phyloP scores from a whole-genome alignment of 345 rosid species.

The Eucalyptus shirleyi region DNA sequence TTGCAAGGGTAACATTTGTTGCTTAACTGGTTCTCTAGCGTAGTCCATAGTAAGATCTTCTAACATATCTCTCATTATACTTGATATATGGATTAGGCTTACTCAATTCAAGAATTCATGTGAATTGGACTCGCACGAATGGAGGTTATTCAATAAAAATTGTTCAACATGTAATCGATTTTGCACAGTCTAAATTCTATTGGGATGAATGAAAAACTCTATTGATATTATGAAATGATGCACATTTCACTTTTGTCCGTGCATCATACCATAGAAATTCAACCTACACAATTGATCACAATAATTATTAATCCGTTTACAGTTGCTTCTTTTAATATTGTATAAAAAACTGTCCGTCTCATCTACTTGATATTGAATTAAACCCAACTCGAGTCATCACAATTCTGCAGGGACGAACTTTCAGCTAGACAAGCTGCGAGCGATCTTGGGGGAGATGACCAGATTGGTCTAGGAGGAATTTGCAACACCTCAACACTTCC shows the following conservation, averaged over 20 bases:
- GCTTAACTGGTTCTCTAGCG: not conserved
- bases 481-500: no score
- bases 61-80: not conserved
- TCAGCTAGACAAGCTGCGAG: no score
- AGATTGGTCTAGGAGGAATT: no score
- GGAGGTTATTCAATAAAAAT: not conserved
- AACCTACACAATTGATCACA: not conserved
- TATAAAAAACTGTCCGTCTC: not conserved
- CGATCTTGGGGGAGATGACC: no score
- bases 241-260: not conserved
- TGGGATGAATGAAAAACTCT: not conserved
- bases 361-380: not conserved
- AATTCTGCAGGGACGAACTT: not conserved
- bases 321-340: not conserved
- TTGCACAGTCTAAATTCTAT: not conserved
- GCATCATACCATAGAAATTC: not conserved
- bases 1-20: not conserved
- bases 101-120: not conserved
- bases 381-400: not conserved
- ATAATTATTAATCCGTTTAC: not conserved
- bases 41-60: not conserved
- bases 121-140: not conserved
- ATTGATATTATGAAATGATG: not conserved
- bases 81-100: not conserved
- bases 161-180: not conserved